Evolutionary conservation across 1,284 basidiomycete species (phyloP), one percentile per base, ranked within the genome.

Genomic region (Ceratobasidium sp.): DNA sequence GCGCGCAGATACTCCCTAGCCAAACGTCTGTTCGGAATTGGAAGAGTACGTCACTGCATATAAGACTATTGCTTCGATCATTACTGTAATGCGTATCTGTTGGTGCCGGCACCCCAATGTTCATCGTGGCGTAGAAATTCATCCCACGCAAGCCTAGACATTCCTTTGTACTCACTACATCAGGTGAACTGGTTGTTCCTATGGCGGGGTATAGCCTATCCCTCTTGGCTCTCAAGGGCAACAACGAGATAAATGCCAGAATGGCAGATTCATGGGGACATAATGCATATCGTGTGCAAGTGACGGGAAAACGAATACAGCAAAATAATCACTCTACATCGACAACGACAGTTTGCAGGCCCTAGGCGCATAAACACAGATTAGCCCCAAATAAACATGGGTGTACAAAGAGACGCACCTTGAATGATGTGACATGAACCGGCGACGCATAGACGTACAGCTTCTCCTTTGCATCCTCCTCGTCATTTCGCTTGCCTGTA

Each of bases 391-490:
- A 27, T 30, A 38, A 68, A 1, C 30, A 20, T 27, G 69, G 33
- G 20, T 55, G 76, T n/a, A 60, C 18, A 38, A n/a, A n/a, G 48
- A 18, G 27, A 83, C 90, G 78, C 78, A 91, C 95, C 93, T 97
- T 96, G 93, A 96, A 96, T 79, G 93, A 89, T 64, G 88, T 86
- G 74, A 95, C 94, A 68, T 90, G 88, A 80, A 98, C 92, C 84
- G 94, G 90, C 79, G 90, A 91, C 80, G 94, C 96, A 84, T 96
- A 94, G 70, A 96, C 97, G 90, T 89, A 98, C 78, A 98, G 92
- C 89, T 97, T 98, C 89, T 98, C 96, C 89, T 97, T 97, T 80
- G 96, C 96, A 83, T 93, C 94, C 88, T 98, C 96, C 83, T 97
- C 96, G 86, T 98, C 96, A 85, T 96, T 96, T 83, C 95, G 92